Percentiles rank a stretch among this genome's conserved stretches.
Conservation (phyloP, 2,329 filamentous ascomycete species). For the Torrubiellomyces zombiae region DNA sequence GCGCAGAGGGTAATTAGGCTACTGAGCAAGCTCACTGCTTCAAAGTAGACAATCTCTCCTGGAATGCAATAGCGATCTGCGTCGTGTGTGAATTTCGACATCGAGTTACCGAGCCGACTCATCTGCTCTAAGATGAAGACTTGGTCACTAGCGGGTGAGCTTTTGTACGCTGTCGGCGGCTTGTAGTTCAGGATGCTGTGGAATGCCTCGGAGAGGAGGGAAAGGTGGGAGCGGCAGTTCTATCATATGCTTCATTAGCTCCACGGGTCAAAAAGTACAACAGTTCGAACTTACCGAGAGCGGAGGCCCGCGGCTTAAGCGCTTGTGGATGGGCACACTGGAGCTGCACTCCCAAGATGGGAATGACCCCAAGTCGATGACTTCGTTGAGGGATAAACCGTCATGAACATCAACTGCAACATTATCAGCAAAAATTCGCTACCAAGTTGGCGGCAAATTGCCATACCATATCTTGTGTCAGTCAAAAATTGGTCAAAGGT, state of each 20-base stretch:
- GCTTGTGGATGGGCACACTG: slow-evolving; percentile 22
- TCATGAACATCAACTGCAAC: slow-evolving; percentile 23
- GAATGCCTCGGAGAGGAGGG: slow-evolving; percentile 32
- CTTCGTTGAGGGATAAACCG: slow-evolving; percentile 21
- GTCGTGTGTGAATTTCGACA: slow-evolving; percentile 21
- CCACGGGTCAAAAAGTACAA: background rate
- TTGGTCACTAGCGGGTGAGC: slow-evolving; percentile 23
- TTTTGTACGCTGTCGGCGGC: slow-evolving; percentile 33
- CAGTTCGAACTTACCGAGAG: slow-evolving; percentile 25
- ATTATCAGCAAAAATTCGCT: slow-evolving; percentile 4
- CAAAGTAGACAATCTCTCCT: slow-evolving; percentile 27
- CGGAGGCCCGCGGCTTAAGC: slow-evolving; percentile 31
- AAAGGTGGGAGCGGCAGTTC: slow-evolving; percentile 32
- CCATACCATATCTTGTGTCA: slow-evolving; percentile 30
- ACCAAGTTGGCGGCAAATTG: fast-evolving
- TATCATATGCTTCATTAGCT: slow-evolving; percentile 13
- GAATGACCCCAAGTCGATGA: slow-evolving; percentile 35
- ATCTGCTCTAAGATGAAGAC: slow-evolving; percentile 26
- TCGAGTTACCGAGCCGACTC: slow-evolving; percentile 22
- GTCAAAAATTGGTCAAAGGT: slow-evolving; percentile 24
- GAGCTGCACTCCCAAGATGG: slow-evolving; percentile 26
- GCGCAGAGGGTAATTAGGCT: slow-evolving; percentile 15
- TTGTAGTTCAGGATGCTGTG: slow-evolving; percentile 31
- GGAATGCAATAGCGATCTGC: slow-evolving; percentile 18
- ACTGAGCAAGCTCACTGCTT: slow-evolving; percentile 23